phyloP scores from a whole-genome alignment of 768 basidiomycete species.

The Tubosaeta sp. region DNA sequence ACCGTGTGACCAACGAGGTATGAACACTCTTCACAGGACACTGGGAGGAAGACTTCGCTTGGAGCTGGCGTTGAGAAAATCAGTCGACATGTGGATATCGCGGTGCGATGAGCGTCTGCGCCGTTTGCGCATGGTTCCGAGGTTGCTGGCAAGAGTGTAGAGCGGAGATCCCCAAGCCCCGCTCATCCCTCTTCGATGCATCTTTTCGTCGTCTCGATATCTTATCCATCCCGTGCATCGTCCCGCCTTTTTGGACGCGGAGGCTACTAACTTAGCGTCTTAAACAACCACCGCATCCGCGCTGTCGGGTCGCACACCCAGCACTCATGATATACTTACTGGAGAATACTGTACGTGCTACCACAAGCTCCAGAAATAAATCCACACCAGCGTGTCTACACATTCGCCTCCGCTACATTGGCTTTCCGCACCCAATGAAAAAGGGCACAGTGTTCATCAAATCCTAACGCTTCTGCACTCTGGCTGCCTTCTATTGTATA shows the following conservation, averaged over 20 bases:
- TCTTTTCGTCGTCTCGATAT: neutral
- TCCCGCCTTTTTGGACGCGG: neutral
- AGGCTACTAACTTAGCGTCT: neutral
- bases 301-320: neutral
- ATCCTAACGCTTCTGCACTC: neutral
- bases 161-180: slow-evolving; percentile 4
- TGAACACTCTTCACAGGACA: slow-evolving; percentile 19
- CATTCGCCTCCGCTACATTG: neutral
- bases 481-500: slow-evolving; percentile 2
- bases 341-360: neutral
- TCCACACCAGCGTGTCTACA: neutral
- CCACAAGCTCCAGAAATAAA: too few relatives aligned
- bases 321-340: neutral
- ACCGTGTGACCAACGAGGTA: neutral
- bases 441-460: neutral
- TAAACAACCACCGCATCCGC: neutral
- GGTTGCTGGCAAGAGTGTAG: slow-evolving; percentile 2
- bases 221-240: neutral
- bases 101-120: slow-evolving; percentile 11
- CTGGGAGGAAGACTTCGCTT: slow-evolving; percentile 27
- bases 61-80: slow-evolving; percentile 36
- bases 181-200: slow-evolving; percentile 10
- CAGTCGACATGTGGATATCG: slow-evolving; percentile 29
- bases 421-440: neutral
- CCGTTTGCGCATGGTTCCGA: neutral